A percentile compares a stretch with the other conserved stretches of the same genome.
phyloP scores from a whole-genome alignment of 345 rosid species.

The Odontarrhena argentea region DNA sequence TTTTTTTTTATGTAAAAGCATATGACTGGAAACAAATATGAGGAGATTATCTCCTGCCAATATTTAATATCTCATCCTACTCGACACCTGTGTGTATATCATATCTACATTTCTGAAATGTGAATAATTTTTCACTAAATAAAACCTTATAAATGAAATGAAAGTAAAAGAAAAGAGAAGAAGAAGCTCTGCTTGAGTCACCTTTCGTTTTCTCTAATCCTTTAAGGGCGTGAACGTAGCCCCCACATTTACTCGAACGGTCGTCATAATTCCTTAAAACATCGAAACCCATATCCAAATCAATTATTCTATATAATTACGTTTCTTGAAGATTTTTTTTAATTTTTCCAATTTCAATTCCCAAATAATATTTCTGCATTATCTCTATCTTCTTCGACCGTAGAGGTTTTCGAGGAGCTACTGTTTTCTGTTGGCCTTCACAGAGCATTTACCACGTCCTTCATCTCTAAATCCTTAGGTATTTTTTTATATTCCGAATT shows the following conservation, averaged over 20 bases:
- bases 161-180: neutral
- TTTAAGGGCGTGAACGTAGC: neutral
- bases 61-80: too few relatives aligned
- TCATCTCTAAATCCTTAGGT: slow-evolving; percentile 14
- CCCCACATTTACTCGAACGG: slow-evolving; percentile 38
- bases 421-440: neutral
- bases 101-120: neutral
- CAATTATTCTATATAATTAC: slow-evolving; percentile 6
- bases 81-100: too few relatives aligned
- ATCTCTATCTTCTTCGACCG: slow-evolving; percentile 18
- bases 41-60: too few relatives aligned
- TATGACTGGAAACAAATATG: too few relatives aligned
- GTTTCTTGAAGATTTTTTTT: neutral
- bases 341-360: neutral
- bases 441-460: slow-evolving; percentile 22
- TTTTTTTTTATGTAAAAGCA: too few relatives aligned
- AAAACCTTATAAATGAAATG: neutral
- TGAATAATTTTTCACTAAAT: slow-evolving; percentile 6
- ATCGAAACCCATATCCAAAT: slow-evolving; percentile 34
- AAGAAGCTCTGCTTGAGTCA: slow-evolving; percentile 37
- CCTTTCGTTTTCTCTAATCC: slow-evolving; percentile 42
- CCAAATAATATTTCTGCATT: neutral
- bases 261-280: slow-evolving; percentile 34
- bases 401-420: slow-evolving; percentile 34
- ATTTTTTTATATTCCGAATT: neutral